Evolutionary conservation across 2,329 filamentous ascomycete genomes (phyloP), one percentile per base, ranked within the genome.

Genomic region (Colletotrichum paranaense): DNA sequence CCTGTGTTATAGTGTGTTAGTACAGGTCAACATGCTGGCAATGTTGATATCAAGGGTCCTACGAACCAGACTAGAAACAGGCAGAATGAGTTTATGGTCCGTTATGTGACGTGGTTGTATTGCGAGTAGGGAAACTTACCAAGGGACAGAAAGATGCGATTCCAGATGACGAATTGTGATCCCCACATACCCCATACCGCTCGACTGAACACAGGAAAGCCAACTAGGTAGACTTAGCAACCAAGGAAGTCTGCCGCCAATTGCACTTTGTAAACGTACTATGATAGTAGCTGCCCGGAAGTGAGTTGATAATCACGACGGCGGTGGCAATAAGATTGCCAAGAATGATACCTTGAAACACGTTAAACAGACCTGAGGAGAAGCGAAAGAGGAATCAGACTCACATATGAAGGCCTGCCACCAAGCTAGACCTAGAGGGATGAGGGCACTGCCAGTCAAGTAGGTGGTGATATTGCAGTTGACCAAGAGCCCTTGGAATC

Each of bases 381-480:
- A 19, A 49, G 8, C 42, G 0, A 7, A 7, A 5, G 19, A 22
- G 46, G 2, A 46, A 4, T 19, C 5, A 26, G 5, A 30, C 77
- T 4, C 75, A 84, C 81, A 79, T n/a, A 85, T 84, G 60, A 84
- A 79, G 28, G 83, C 82, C 70, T 85, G 83, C 83, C 83, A 85
- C 81, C 82, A 85, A 2, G 79, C 83, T 22, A 85, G 78, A 3
- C 83, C 83, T 14, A 84, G 69, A 1, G 83, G 81, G 59, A 85
- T 84, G 24, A 85, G 78, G n/a, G 83, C 81, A 56, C 83, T 84
- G 42, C 83, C 83, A 0, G 82, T 83, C 22, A 85, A 77, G 66
- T 82, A 85, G 1, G 82, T 84, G 1, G 83, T 79, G 72, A 85
- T 85, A 72, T 83, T 85, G 71, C 81, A 85, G 72, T 87, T 87